A percentile compares a stretch with the other conserved stretches of the same genome.
These are phyloP conservation scores for Exobasidium rhododendri DNA, from an alignment of 1,284 basidiomycete genomes.

Conservation along the genomic window DNA sequence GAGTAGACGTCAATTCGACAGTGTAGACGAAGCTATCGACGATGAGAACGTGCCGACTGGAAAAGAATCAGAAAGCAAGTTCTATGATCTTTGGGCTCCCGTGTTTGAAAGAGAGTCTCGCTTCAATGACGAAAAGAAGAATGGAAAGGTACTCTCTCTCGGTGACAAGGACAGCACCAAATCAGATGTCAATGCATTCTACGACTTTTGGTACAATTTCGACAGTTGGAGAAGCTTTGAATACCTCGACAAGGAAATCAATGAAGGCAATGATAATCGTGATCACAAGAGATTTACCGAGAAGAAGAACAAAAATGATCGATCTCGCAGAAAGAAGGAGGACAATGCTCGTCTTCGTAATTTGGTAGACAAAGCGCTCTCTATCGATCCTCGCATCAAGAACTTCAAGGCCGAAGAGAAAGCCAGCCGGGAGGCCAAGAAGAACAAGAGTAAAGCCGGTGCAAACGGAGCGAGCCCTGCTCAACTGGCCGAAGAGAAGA, in stretches of 20 bases:
- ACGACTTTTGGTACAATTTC: constrained; percentile 99
- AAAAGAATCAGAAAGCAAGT: constrained; percentile 61
- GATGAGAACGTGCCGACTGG: constrained; percentile 59
- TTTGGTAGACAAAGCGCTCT: constrained; percentile 82
- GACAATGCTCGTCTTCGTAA: constrained; percentile 85
- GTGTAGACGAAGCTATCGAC: constrained; percentile 81
- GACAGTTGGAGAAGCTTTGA: constrained; percentile 98
- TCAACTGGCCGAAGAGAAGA: constrained; percentile 22
- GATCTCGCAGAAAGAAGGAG: constrained; percentile 93
- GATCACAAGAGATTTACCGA: constrained; percentile 98
- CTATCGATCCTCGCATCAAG: constrained; percentile 91
- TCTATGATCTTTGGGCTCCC: constrained; percentile 67
- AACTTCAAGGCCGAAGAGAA: constrained; percentile 96
- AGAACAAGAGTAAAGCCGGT: constrained; percentile 62
- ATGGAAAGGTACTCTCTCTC: constrained; percentile 78
- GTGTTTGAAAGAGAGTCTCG: constrained; percentile 87
- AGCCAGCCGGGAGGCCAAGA: constrained; percentile 88
- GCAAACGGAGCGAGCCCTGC: constrained; percentile 51
- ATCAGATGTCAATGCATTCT: constrained; percentile 84
- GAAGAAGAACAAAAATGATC: constrained; percentile 99
- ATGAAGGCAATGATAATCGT: constrained; percentile 93
- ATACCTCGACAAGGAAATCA: constrained; percentile 96
- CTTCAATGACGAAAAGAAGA: constrained; percentile 68
- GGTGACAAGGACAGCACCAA: constrained; percentile 73
- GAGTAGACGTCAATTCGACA: constrained; percentile 91